Base-by-base conservation (phyloP, 805 yeast genomes). In the Kodamaea hsintzibuensis region DNA sequence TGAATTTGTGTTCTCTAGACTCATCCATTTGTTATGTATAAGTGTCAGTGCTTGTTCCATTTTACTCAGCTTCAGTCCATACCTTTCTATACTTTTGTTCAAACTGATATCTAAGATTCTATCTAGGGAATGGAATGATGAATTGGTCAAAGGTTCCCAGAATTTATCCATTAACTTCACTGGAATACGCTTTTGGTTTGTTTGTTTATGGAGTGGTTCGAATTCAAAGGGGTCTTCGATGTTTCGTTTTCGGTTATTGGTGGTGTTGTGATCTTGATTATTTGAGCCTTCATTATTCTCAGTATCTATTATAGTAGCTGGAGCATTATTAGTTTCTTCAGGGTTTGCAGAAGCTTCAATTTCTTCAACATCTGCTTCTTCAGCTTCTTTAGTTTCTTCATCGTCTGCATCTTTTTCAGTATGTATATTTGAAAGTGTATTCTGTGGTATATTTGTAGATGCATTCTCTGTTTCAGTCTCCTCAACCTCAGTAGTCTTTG, bases 61-160 rank as follows among this genome's bases (percentile, higher is more conserved):
- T 46, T 62, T 64, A 14, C 55, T 52, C 2, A 60, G 56, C 3
- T 53, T 48, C 12, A 19, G 50, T 7, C 49, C 50, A 50, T 63
- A 65, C 13, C 65, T 52, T 38, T 69, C 73, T 7, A 66, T 45
- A 4, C 72, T 59, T 51, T 63, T 65, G 22, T 57, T 59, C 7
- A 70, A 53, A n/a, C 67, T 61, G 30, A 70, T 64, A 13, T 64
- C 59, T 27, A 72, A 52, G 9, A 71, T 63, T 35, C 62, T 60
- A 18, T 62, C 64, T 8, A 70, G 47, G 1, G 68, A 62, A 13
- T 44, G 47, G 6, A 55, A 10, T 1, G 60, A 54, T 3, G 50
- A 39, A 3, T 51, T 42, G 39, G 63, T 66, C 13, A 72, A 50
- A 1, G 69, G 67, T 49, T 65, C 67, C 76, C 76, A 72, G 14